A percentile compares a stretch with the other conserved stretches of the same genome.
Conservation (phyloP, 1,284 basidiomycete genomes). For the Coniferiporia sulphurascens region DNA sequence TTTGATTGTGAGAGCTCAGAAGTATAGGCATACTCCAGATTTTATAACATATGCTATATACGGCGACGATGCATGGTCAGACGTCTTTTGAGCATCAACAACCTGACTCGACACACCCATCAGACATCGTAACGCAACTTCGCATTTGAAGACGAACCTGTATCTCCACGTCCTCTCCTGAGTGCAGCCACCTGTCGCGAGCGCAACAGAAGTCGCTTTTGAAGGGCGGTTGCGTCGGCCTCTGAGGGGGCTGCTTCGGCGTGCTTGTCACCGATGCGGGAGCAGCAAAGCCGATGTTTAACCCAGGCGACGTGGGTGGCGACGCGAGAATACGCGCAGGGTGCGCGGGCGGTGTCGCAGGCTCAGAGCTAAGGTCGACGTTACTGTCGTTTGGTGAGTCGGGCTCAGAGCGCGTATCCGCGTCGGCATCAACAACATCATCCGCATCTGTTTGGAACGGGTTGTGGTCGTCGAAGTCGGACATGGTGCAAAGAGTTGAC, state of each 20-base stretch:
- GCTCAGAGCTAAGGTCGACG: conserved; percentile 53
- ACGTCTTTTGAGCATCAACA: conserved; percentile 92
- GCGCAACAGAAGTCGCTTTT: conserved; percentile 75
- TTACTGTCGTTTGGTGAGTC: conserved; percentile 49
- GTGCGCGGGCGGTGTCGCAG: conserved; percentile 52
- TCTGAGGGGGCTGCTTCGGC: conserved; percentile 50
- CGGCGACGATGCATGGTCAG: conserved; percentile 76
- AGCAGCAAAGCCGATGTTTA: conserved; percentile 16
- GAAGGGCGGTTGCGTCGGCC: conserved; percentile 42
- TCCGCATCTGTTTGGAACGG: conserved; percentile 69
- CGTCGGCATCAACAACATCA: conserved; percentile 22
- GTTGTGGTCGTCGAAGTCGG: conserved; percentile 72
- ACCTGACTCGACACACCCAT: conserved; percentile 51
- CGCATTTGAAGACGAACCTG: conserved; percentile 45
- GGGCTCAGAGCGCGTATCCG: conserved; percentile 47
- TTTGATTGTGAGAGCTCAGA: neutral
- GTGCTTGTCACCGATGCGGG: conserved; percentile 30
- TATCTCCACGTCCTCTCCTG: conserved; percentile 76
- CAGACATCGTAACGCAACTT: conserved; percentile 6
- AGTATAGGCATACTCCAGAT: conserved; percentile 66
- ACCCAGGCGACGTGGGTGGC: conserved; percentile 36
- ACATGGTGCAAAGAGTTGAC: conserved; percentile 38
- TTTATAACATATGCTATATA: conserved; percentile 96
- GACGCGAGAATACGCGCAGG: conserved; percentile 30
- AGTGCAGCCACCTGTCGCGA: conserved; percentile 70